These are phyloP conservation scores for Sporobolus alterniflorus DNA, from an alignment of 202 grass and related monocot genomes.

Conservation along the genomic window DNA sequence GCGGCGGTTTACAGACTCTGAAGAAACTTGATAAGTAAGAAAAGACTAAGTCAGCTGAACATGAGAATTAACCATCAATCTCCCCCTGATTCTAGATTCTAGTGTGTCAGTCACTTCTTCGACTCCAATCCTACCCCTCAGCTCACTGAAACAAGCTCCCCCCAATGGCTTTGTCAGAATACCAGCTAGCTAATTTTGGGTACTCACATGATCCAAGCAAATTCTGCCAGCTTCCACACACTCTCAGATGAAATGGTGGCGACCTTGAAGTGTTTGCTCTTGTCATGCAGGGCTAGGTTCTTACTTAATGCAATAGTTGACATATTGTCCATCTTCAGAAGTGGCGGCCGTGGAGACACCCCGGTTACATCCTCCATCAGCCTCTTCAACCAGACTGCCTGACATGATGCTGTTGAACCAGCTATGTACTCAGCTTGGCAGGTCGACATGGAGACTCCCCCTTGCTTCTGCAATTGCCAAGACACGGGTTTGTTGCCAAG, in stretches of 20 bases:
- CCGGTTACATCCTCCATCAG: background rate
- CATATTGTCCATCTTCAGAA: background rate
- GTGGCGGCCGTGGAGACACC: rapidly evolving
- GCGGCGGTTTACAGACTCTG: too few relatives aligned
- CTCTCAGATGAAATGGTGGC: background rate
- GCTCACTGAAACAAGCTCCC: background rate
- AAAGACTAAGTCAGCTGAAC: too few relatives aligned
- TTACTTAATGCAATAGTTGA: background rate
- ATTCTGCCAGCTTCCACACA: background rate
- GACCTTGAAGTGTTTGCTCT: background rate
- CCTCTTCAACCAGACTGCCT: background rate
- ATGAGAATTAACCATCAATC: background rate
- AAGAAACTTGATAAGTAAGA: too few relatives aligned
- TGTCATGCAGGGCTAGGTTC: background rate
- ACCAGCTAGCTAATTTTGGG: background rate
- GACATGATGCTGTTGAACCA: too few relatives aligned
- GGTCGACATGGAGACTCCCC: background rate
- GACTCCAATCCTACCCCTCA: background rate
- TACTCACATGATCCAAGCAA: background rate
- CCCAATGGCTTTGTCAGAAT: background rate
- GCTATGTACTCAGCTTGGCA: background rate
- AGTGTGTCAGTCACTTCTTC: background rate
- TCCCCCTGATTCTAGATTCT: background rate
- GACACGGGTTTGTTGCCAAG: rapidly evolving
- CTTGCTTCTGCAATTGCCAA: background rate